A percentile compares a stretch with the other conserved stretches of the same genome.
phyloP scores from a whole-genome alignment of 257 asterid genomes.

The Ophiorrhiza pumila region DNA sequence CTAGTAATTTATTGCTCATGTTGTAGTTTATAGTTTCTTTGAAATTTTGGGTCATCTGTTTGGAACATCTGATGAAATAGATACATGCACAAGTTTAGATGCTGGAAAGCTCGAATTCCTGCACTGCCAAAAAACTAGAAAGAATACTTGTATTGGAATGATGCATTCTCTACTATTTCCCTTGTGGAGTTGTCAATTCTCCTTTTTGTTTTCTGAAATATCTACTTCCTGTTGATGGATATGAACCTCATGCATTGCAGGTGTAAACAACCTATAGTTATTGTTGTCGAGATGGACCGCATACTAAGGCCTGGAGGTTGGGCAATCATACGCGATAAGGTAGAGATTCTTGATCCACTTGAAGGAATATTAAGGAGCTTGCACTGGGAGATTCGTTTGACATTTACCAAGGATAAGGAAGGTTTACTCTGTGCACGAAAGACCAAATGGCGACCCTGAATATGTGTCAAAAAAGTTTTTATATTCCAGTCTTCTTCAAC shows the following conservation, averaged over 20 bases:
- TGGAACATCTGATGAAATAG: neutral
- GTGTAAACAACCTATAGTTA: conserved; percentile 74
- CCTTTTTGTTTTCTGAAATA: neutral
- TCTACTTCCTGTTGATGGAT: neutral
- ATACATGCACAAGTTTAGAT: neutral
- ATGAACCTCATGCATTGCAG: conserved; percentile 33
- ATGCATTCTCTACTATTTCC: neutral
- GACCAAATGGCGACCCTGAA: conserved; percentile 79
- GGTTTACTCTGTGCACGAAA: conserved; percentile 85
- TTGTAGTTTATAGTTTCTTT: neutral
- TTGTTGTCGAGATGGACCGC: conserved; percentile 89
- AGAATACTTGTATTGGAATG: neutral
- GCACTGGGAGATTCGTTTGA: conserved; percentile 89
- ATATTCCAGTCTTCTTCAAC: neutral
- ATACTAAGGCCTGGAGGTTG: conserved; percentile 85
- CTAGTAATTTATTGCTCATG: neutral
- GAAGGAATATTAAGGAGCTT: conserved; percentile 69
- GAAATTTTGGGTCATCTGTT: neutral
- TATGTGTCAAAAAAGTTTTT: neutral
- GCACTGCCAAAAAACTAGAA: neutral
- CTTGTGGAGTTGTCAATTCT: neutral
- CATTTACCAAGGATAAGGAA: conserved; percentile 64
- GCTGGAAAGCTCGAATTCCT: neutral
- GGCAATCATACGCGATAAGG: conserved; percentile 80
- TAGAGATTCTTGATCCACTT: conserved; percentile 72